Base-by-base conservation (phyloP, 2,329 filamentous ascomycete species). In the Clonostachys byssicola region DNA sequence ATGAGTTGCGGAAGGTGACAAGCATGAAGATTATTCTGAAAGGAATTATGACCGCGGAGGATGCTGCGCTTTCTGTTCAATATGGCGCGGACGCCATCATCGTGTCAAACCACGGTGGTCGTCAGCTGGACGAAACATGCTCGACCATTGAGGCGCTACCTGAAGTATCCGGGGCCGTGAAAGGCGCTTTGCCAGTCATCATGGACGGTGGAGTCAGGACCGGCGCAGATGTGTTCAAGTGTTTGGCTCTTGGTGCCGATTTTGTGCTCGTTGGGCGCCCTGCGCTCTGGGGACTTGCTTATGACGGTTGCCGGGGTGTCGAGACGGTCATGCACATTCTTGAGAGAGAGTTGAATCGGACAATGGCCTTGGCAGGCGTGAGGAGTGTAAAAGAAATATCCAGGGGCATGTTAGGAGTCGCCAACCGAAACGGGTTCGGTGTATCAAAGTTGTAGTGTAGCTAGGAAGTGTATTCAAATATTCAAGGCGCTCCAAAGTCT, bases 101-200 rank as follows among this genome's bases (percentile, higher is more conserved):
- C 40, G 52, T 55, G 12, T 54, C 51, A 3, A 75, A 76, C 44
- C 72, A 75, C 48, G 73, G 72, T 4, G 72, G 72, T 2, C 57
- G 71, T 10, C 73, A 76, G 51, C 59, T 76, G 6, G 71, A 75
- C 46, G 66, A 67, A 7, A 66, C 67, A 2, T 62, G 66, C 1
- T 70, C 73, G 2, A 73, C 72, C 3, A 59, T 74, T 7, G 73
- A 75, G 45, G 67, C 39, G 1, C 33, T 49, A 36, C 46, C 72
- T 9, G 67, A 74, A 48, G 72, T 78, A 49, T 69, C 73, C 42
- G 72, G 73, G 6, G 72, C 71, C 13, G 71, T 72, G 3, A 66
- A 75, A 12, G 70, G 69, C 12, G 3, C 53, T 52, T 13, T 42
- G 51, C 12, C 46, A 49, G 40, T 42, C 7, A 9, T 18, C 13